Conservation (phyloP, 2,329 filamentous ascomycete genomes). For the Bretziella fagacearum region DNA sequence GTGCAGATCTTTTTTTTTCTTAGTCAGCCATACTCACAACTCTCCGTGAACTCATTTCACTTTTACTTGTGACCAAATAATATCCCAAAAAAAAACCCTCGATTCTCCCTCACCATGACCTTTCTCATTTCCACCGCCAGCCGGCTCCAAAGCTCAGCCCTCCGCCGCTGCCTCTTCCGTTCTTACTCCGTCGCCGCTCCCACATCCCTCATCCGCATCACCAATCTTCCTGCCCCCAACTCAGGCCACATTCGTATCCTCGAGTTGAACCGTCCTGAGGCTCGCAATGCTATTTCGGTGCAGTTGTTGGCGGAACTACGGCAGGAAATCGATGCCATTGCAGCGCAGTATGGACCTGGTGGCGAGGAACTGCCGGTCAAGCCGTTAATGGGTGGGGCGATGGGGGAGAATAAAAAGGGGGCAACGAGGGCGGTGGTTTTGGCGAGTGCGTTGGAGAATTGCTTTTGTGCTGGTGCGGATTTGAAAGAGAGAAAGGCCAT, state of each 20-base stretch:
- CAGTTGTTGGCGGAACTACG: constrained; percentile 57
- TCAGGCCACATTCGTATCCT: constrained; percentile 76
- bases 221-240: constrained; percentile 58
- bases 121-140: not conserved
- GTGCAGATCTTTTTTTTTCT: not conserved
- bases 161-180: constrained; percentile 15
- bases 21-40: not conserved
- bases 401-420: constrained; percentile 29
- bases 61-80: not conserved
- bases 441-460: constrained; percentile 66
- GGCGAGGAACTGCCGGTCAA: constrained; percentile 33
- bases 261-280: constrained; percentile 66
- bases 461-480: constrained; percentile 90
- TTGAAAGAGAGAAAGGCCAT: constrained; percentile 74
- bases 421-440: constrained; percentile 68
- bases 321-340: constrained; percentile 55
- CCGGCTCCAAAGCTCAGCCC: not conserved
- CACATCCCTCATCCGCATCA: constrained; percentile 46
- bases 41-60: not conserved
- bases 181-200: constrained; percentile 30
- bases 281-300: constrained; percentile 80
- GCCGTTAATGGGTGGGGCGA: constrained; percentile 29
- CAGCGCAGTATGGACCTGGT: constrained; percentile 43
- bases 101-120: not conserved
- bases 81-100: not conserved